A percentile compares a stretch with the other conserved stretches of the same genome.
These are phyloP conservation scores for Parathielavia appendiculata DNA, from an alignment of 495 filamentous ascomycete genomes.

Conservation along the genomic window DNA sequence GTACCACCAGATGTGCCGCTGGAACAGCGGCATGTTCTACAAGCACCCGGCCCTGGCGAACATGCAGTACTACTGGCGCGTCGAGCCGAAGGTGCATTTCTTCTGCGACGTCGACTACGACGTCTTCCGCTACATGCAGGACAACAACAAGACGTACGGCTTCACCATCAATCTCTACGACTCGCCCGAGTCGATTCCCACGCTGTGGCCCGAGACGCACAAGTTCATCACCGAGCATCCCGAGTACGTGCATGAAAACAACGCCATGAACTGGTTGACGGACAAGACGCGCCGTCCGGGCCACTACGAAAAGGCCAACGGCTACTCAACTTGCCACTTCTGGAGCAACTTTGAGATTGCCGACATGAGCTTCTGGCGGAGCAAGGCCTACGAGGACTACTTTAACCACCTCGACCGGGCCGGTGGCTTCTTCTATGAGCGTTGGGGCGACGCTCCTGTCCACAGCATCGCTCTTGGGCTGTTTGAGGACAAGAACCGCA, in stretches of 20 bases:
- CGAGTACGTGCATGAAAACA: slow-evolving; percentile 74
- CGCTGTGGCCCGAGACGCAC: slow-evolving; percentile 90
- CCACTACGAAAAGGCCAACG: slow-evolving; percentile 72
- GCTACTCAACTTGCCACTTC: slow-evolving; percentile 99
- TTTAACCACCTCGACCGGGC: slow-evolving; percentile 93
- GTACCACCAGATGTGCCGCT: slow-evolving; percentile 99
- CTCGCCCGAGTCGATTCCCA: slow-evolving; percentile 73
- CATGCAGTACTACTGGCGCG: slow-evolving; percentile 94
- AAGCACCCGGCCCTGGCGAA: slow-evolving; percentile 82
- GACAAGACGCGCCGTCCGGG: slow-evolving; percentile 72
- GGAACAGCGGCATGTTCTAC: slow-evolving; percentile 98
- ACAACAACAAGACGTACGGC: slow-evolving; percentile 96
- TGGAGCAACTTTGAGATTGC: slow-evolving; percentile 99
- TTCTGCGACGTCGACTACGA: slow-evolving; percentile 99
- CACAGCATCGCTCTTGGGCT: slow-evolving; percentile 92
- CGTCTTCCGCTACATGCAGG: slow-evolving; percentile 96
- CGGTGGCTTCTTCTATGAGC: slow-evolving; percentile 97
- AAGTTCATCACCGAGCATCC: slow-evolving; percentile 84
- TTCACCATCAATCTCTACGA: slow-evolving; percentile 99
- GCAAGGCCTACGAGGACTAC: slow-evolving; percentile 86
- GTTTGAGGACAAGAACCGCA: slow-evolving; percentile 83
- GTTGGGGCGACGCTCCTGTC: slow-evolving; percentile 98
- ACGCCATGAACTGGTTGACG: slow-evolving; percentile 80
- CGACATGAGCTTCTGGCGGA: slow-evolving; percentile 91
- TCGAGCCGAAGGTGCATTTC: slow-evolving; percentile 98